These are phyloP conservation scores for Exsudoporus frostii DNA, from an alignment of 768 basidiomycete genomes.

Conservation along the genomic window DNA sequence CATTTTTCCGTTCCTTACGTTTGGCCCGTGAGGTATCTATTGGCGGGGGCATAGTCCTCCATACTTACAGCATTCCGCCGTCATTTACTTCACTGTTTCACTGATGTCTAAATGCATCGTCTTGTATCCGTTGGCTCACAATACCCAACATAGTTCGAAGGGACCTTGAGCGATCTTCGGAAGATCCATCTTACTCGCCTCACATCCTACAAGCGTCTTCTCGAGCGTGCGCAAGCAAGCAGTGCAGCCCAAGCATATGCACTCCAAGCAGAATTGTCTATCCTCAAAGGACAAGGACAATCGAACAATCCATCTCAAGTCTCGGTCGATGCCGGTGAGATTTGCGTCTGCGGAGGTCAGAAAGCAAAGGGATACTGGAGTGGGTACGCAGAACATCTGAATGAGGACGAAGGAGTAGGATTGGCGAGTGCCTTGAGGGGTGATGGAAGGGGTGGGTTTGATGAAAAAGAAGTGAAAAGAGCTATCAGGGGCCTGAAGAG, in stretches of 20 bases:
- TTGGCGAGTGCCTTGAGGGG: conserved; percentile 49
- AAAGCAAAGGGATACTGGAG: conserved; percentile 69
- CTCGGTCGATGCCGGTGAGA: conserved; percentile 25
- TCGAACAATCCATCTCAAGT: conserved; percentile 10
- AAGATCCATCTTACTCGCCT: conserved; percentile 52
- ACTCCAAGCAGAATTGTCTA: conserved; percentile 73
- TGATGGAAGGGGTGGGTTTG: conserved; percentile 52
- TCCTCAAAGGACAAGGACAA: conserved; percentile 50
- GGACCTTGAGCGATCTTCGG: conserved; percentile 39
- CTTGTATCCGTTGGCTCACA: conserved; percentile 2
- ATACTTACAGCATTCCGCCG: not conserved
- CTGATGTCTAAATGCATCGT: not conserved
- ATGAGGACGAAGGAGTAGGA: conserved; percentile 44
- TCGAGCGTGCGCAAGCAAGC: conserved; percentile 77
- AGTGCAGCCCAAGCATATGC: conserved; percentile 83
- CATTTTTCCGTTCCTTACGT: not conserved
- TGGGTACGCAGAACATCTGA: conserved; percentile 50
- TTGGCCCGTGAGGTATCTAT: not conserved
- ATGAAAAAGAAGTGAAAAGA: conserved; percentile 66
- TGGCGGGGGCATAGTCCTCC: not conserved
- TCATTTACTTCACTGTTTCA: not conserved
- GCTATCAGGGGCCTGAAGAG: conserved; percentile 58
- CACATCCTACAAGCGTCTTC: conserved; percentile 70
- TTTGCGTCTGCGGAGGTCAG: conserved; percentile 57
- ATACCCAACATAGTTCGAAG: conserved; percentile 38